Evolutionary conservation across 768 basidiomycete species (phyloP).

Genomic region (Phylloporus sp.): DNA sequence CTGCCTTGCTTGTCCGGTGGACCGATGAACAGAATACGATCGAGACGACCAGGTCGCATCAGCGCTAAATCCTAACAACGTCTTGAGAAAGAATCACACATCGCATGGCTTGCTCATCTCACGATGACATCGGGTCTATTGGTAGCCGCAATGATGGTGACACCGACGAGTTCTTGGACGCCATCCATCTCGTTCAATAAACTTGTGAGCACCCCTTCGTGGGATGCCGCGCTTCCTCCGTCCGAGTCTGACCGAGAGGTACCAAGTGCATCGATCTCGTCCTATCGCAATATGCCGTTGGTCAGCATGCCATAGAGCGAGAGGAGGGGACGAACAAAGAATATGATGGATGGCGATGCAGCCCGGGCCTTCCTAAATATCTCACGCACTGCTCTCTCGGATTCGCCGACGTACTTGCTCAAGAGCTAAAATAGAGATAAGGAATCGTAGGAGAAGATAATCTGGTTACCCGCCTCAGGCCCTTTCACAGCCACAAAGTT

Average conservation of each 20-base stretch:
- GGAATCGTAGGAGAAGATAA: background rate
- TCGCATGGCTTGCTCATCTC: slow-evolving; percentile 29
- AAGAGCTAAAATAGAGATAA: slow-evolving; percentile 55
- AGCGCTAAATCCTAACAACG: slow-evolving; percentile 78
- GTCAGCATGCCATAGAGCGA: background rate
- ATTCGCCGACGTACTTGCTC: slow-evolving; percentile 97
- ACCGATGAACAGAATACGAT: slow-evolving; percentile 91
- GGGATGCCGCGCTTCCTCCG: slow-evolving; percentile 48
- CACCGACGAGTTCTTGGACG: slow-evolving; percentile 88
- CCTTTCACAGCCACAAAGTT: slow-evolving; percentile 98
- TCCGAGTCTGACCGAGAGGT: slow-evolving; percentile 61
- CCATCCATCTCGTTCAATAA: slow-evolving; percentile 98
- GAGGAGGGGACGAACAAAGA: slow-evolving; percentile 63
- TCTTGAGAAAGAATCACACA: background rate
- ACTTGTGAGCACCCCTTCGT: slow-evolving; percentile 89
- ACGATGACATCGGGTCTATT: slow-evolving; percentile 93
- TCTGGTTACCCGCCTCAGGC: slow-evolving; percentile 65
- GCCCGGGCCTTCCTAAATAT: slow-evolving; percentile 93
- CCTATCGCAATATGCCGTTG: slow-evolving; percentile 44
- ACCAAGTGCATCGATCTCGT: slow-evolving; percentile 94
- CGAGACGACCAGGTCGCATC: slow-evolving; percentile 91
- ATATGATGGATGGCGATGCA: slow-evolving; percentile 91
- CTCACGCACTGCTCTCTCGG: slow-evolving; percentile 90
- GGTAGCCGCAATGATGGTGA: slow-evolving; percentile 94
- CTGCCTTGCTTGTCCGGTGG: slow-evolving; percentile 79